These are phyloP conservation scores for Backusella psychrophila DNA, from an alignment of 192 early-diverging fungal genomes.

Conservation along the genomic window DNA sequence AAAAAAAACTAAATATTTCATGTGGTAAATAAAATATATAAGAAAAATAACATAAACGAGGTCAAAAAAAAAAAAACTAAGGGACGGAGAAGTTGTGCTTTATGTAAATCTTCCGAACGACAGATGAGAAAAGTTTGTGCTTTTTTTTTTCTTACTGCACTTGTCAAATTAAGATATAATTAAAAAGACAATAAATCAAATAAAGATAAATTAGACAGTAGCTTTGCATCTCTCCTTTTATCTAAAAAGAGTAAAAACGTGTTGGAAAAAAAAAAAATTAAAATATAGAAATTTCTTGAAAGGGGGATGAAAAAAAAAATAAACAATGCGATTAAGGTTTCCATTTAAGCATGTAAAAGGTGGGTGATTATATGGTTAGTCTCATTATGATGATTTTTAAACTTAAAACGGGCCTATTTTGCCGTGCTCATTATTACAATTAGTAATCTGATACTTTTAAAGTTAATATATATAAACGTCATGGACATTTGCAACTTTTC, in stretches of 20 bases:
- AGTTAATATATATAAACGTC: neutral
- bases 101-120: neutral
- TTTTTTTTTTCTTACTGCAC: neutral
- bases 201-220: constrained; percentile 6
- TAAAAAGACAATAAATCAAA: neutral
- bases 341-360: neutral
- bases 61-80: neutral
- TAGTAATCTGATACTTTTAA: neutral
- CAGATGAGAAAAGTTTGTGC: neutral
- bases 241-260: neutral
- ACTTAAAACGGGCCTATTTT: neutral
- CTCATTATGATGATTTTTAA: neutral
- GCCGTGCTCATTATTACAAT: neutral
- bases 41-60: neutral
- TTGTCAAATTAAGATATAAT: neutral
- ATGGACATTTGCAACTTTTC: neutral
- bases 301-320: neutral
- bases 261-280: neutral
- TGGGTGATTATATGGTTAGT: neutral
- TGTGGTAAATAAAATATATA: neutral
- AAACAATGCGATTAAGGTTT: neutral
- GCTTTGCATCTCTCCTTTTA: neutral
- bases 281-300: constrained; percentile 4
- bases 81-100: neutral
- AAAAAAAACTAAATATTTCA: neutral